Conservation (phyloP, 1,284 basidiomycete genomes). For the Sporisorium graminicola region DNA sequence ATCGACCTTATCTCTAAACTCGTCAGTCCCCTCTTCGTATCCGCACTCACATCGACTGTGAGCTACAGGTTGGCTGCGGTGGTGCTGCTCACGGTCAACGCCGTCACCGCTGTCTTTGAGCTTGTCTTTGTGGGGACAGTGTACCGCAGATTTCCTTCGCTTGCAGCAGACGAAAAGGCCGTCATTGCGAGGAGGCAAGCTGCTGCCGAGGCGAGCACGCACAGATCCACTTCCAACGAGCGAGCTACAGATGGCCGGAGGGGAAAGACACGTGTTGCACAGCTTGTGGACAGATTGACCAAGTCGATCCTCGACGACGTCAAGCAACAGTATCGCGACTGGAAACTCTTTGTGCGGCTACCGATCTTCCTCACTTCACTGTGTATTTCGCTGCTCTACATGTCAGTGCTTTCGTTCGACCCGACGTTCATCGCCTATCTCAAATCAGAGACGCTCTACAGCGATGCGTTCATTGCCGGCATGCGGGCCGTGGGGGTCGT, state of each 20-base stretch:
- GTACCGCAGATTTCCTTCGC: conserved; percentile 47
- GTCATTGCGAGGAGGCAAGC: conserved; percentile 14
- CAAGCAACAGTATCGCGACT: conserved; percentile 67
- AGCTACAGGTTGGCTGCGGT: conserved; percentile 45
- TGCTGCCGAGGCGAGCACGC: neutral
- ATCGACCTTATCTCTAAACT: conserved; percentile 76
- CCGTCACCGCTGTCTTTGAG: conserved; percentile 52
- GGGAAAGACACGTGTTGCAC: neutral
- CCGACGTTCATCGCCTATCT: conserved; percentile 62
- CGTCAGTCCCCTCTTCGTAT: conserved; percentile 75
- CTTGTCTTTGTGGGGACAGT: conserved; percentile 54
- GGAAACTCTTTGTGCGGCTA: conserved; percentile 72
- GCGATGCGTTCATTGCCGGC: conserved; percentile 74
- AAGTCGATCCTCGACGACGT: conserved; percentile 18
- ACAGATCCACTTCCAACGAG: no score
- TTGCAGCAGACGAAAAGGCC: conserved; percentile 41
- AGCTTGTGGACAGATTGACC: neutral
- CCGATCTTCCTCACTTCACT: conserved; percentile 72
- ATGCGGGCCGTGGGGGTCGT: conserved; percentile 74
- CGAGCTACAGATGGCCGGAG: neutral
- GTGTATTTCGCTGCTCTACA: conserved; percentile 74
- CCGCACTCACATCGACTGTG: conserved; percentile 71
- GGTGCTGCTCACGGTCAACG: conserved; percentile 51
- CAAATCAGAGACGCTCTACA: conserved; percentile 61
- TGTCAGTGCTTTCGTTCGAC: conserved; percentile 72